Conservation (phyloP, 2,329 filamentous ascomycete species). For the Xylaria sp. region DNA sequence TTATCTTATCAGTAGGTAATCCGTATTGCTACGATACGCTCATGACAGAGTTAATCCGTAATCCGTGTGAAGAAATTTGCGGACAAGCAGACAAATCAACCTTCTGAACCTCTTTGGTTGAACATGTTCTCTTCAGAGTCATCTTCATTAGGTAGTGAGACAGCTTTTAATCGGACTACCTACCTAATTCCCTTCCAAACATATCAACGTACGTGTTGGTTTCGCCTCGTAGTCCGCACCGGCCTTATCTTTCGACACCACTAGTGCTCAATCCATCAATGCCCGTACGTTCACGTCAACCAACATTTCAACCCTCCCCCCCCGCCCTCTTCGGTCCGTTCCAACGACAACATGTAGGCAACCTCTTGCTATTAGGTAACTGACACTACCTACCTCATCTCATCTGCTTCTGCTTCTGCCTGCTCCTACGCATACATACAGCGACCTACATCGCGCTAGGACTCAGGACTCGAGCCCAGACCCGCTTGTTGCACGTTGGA, state of each 20-base stretch:
- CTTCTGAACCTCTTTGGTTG: not conserved
- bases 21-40: not conserved
- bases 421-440: not conserved
- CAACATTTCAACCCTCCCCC: too few relatives aligned
- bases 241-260: not conserved
- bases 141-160: not conserved
- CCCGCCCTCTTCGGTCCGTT: not conserved
- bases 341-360: not conserved
- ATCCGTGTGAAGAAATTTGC: too few relatives aligned
- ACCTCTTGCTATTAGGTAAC: not conserved
- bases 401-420: not conserved
- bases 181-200: not conserved
- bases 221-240: not conserved
- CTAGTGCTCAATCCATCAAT: not conserved
- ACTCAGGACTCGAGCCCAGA: not conserved
- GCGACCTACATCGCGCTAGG: not conserved
- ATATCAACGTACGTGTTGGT: not conserved
- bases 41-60: too few relatives aligned
- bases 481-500: slow-evolving; percentile 7
- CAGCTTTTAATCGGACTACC: not conserved
- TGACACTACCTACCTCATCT: not conserved
- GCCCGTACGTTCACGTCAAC: not conserved
- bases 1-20: not conserved
- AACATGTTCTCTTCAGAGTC: not conserved
- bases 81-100: not conserved